Base-by-base conservation (phyloP, 116 monocot genomes). In the Papilionanthe hybrid region DNA sequence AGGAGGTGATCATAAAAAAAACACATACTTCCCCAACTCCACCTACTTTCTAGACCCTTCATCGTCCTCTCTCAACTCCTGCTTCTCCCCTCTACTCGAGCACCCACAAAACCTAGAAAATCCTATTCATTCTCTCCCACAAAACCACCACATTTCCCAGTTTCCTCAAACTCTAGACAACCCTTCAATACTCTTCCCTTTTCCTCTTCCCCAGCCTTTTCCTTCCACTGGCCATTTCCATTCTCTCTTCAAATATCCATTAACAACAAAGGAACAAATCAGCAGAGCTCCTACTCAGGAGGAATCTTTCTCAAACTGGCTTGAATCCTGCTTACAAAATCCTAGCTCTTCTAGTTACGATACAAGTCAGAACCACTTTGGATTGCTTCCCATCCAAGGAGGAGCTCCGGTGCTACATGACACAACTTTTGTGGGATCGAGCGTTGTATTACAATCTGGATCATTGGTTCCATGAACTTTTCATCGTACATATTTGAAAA, bases 81-180 rank as follows among this genome's bases (percentile, higher is more conserved):
- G 25, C 60, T 77, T 53, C 79, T 42, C 78, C 58, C 84, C 57
- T 75, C 74, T 44, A 60, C 83, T 4, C 76, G 49, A 48, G 42
- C 20, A 82, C 29, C 82, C 84, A 47, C 87, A 90, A 85, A 72
- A 81, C 86, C 76, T 81, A 83, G 88, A 91, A 81, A 72, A 56
- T 78, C 83, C 83, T 11, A 78, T 82, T 55, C 78, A 82, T 32
- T 68, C 75, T 72, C 68, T 86, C 41, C 72, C 79, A 29, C 79
- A 49, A 75, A 44, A 41, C 68, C 19, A 20, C 65, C 76, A 80
- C 22, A 25, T 17, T 79, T 71, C 79, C 58, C 45, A 42, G 81
- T 3, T 32, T 63, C 42, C 75, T 44, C 47, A 83, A 72, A 50
- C 29, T 84, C 60, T 58, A 75, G 13, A 44, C 13, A 25, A 45